phyloP scores from a whole-genome alignment of 441 rosid species.

The Codiaeum variegatum region DNA sequence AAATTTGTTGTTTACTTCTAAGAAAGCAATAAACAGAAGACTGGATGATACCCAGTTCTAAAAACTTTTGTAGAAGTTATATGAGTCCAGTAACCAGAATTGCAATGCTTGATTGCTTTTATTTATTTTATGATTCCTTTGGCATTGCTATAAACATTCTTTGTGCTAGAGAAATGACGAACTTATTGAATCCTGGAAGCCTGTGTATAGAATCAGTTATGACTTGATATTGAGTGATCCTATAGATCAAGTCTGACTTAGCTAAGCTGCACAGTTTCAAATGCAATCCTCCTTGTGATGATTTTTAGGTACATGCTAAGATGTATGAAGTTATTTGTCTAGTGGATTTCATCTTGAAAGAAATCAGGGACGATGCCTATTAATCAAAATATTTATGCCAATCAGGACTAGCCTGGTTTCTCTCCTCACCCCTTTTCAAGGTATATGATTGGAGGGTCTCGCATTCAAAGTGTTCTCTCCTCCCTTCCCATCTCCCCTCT shows the following conservation, averaged over 20 bases:
- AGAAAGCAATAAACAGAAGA: neutral
- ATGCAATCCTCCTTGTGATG: neutral
- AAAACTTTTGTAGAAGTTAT: neutral
- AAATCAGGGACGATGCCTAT: too few relatives aligned
- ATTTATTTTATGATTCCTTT: neutral
- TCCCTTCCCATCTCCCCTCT: too few relatives aligned
- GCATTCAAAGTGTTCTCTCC: too few relatives aligned
- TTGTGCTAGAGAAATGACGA: neutral
- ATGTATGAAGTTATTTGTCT: neutral
- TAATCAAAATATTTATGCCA: too few relatives aligned
- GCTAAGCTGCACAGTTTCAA: neutral
- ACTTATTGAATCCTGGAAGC: neutral
- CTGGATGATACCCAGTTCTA: neutral
- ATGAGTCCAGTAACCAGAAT: neutral
- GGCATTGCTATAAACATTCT: neutral
- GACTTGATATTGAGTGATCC: neutral
- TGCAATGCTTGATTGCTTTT: neutral
- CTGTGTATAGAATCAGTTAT: neutral
- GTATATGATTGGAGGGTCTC: too few relatives aligned
- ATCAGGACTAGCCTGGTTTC: too few relatives aligned
- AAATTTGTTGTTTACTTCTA: neutral
- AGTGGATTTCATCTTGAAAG: neutral
- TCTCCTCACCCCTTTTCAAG: too few relatives aligned
- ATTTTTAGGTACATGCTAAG: neutral
- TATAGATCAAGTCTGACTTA: neutral